These are phyloP conservation scores for Spatholobus suberectus DNA, from an alignment of 306 rosid genomes.

Conservation along the genomic window DNA sequence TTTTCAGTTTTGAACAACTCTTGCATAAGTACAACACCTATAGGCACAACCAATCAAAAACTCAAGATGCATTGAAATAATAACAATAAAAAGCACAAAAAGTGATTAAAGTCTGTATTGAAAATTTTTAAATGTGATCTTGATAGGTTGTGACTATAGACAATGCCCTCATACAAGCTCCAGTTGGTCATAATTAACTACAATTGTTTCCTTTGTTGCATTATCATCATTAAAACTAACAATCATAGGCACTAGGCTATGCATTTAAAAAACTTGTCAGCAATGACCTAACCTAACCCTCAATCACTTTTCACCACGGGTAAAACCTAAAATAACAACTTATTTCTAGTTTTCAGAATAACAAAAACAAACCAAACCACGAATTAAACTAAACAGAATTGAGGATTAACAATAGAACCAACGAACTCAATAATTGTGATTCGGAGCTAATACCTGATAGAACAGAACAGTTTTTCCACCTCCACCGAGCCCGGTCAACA, in stretches of 20 bases:
- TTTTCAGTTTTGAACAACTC: background rate
- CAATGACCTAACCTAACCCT: background rate
- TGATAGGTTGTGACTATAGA: background rate
- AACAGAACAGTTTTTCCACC: slow-evolving; percentile 84
- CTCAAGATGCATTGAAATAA: background rate
- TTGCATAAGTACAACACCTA: background rate
- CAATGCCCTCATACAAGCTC: background rate
- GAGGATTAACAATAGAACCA: background rate
- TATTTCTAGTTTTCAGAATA: background rate
- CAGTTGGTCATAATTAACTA: background rate
- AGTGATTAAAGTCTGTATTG: background rate
- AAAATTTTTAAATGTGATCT: background rate
- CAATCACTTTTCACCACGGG: background rate
- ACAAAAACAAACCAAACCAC: background rate
- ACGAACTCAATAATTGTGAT: background rate
- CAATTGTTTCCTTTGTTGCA: background rate
- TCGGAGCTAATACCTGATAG: slow-evolving; percentile 64
- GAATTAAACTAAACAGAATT: background rate
- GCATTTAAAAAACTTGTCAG: slow-evolving; percentile 29
- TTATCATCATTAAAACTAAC: background rate
- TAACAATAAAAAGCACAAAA: background rate
- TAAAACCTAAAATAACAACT: background rate
- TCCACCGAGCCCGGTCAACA: slow-evolving; percentile 82
- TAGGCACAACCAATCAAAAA: background rate
- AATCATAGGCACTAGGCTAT: background rate